Evolutionary conservation across 768 basidiomycete genomes (phyloP).

Genomic region (Podaxis rugospora): DNA sequence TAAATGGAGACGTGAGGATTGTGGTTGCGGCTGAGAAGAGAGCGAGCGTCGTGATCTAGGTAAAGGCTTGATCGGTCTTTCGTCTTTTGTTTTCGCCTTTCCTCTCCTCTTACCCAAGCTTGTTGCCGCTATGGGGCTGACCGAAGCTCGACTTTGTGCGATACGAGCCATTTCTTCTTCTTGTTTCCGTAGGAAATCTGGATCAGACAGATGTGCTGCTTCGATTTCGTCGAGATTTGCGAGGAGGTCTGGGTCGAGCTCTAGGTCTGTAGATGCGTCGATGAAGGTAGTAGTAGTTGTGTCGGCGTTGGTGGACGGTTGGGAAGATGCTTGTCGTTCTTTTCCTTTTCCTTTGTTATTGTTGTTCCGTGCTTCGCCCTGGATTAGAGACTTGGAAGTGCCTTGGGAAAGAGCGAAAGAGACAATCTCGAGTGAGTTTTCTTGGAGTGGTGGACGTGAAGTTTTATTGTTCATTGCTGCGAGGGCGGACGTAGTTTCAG

Average conservation of each 20-base stretch:
- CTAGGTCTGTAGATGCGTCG: neutral
- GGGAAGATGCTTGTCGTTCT: neutral
- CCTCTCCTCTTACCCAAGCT: neutral
- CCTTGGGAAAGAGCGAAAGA: constrained; percentile 5
- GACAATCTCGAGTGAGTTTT: constrained; percentile 12
- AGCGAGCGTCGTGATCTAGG: neutral
- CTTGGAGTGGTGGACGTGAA: neutral
- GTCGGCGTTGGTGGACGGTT: neutral
- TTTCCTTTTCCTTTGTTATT: neutral
- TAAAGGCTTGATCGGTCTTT: constrained; percentile 1
- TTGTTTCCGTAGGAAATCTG: neutral
- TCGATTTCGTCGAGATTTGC: constrained; percentile 27
- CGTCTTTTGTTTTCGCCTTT: neutral
- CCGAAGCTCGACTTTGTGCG: neutral
- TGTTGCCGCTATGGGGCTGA: neutral
- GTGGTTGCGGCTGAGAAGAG: neutral
- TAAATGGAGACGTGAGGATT: neutral
- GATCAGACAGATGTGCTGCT: neutral
- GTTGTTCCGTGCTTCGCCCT: neutral
- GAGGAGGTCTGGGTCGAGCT: constrained; percentile 16
- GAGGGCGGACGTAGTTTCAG: no score
- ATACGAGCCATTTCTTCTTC: neutral
- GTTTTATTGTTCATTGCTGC: neutral
- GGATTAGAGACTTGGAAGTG: neutral
- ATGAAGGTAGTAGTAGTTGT: neutral